These are phyloP conservation scores for Luffa aegyptiaca DNA, from an alignment of 306 rosid genomes.

Conservation along the genomic window DNA sequence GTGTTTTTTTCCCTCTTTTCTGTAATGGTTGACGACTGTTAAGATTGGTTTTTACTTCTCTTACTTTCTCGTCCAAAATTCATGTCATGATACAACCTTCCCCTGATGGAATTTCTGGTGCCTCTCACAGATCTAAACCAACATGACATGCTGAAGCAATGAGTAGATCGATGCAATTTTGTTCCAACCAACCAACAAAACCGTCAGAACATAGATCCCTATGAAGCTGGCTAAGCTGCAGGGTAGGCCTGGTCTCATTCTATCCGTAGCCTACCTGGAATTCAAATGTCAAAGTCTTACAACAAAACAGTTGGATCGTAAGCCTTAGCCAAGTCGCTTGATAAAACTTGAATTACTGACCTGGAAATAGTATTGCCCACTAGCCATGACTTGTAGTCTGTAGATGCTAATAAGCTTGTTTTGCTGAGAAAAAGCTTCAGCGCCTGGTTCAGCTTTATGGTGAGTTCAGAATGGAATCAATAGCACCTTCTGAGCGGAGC, in stretches of 20 bases:
- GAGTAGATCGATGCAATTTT: conserved; percentile 13
- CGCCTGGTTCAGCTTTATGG: conserved; percentile 1
- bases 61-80: background rate
- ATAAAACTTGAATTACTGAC: background rate
- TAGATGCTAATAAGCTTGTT: background rate
- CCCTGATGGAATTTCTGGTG: conserved; percentile 11
- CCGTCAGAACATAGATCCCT: background rate
- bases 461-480: background rate
- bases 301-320: background rate
- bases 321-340: background rate
- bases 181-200: background rate
- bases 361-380: background rate
- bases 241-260: background rate
- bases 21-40: background rate
- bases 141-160: conserved; percentile 33
- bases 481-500: background rate
- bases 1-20: background rate
- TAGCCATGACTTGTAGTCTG: background rate
- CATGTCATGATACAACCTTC: background rate
- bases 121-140: conserved; percentile 49
- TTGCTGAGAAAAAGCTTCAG: background rate
- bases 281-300: background rate
- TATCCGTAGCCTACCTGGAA: background rate
- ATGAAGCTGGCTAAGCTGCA: background rate
- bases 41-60: background rate